Percentiles rank a stretch among this genome's conserved stretches.
Evolutionary conservation across 352 stramenopile genomes (phyloP).

Genomic region (Phytophthora quininea): DNA sequence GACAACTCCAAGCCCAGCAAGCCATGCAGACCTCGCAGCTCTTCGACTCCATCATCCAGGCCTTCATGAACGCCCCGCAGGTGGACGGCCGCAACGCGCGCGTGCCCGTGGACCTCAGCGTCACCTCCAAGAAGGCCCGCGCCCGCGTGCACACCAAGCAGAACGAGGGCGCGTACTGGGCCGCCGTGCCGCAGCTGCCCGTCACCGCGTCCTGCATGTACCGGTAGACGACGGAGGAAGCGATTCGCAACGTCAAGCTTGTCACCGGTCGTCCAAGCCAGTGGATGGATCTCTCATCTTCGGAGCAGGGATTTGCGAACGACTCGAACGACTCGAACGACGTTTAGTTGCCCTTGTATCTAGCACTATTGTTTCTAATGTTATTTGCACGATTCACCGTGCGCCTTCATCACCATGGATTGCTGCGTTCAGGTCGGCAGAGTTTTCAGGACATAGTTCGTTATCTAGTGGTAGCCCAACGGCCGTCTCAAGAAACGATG

Average conservation of each 20-base stretch:
- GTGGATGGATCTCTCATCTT: not conserved
- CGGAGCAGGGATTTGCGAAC: not conserved
- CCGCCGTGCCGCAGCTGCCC: constrained; percentile 59
- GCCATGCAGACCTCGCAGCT: constrained; percentile 34
- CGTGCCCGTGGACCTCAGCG: constrained; percentile 69
- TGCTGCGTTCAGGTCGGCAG: too few species aligned
- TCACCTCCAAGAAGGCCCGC: constrained; percentile 50
- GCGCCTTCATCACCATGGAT: too few species aligned
- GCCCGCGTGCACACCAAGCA: constrained; percentile 53
- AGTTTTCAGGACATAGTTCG: too few species aligned
- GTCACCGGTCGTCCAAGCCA: not conserved
- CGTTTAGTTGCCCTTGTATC: not conserved
- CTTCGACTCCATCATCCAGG: constrained; percentile 56
- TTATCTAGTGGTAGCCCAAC: too few species aligned
- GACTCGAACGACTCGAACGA: not conserved
- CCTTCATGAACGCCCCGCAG: constrained; percentile 84
- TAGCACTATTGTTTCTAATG: constrained; percentile 6
- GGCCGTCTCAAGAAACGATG: too few species aligned
- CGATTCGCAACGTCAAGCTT: not conserved
- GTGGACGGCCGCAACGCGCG: constrained; percentile 69
- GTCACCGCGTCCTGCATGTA: constrained; percentile 36
- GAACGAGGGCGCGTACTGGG: constrained; percentile 62
- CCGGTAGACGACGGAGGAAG: not conserved
- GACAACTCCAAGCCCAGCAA: too few species aligned
- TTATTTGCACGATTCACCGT: constrained; percentile 6